Evolutionary conservation across 805 yeast genomes (phyloP).

Genomic region (Scheffersomyces ergatensis): DNA sequence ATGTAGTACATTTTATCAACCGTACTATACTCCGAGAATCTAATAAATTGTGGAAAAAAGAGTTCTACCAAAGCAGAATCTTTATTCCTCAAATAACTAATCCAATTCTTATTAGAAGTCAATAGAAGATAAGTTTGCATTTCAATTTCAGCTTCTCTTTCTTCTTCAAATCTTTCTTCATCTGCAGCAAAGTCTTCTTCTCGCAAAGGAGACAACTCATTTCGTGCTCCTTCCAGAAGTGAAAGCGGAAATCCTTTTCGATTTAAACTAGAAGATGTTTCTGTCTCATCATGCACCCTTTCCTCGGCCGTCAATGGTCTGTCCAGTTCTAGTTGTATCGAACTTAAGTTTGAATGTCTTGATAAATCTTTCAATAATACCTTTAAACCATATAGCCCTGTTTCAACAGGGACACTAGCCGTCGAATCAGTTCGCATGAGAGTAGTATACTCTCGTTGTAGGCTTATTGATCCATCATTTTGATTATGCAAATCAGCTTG

Average conservation of each 20-base stretch:
- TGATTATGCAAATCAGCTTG: slow-evolving; percentile 10
- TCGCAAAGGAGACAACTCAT: neutral
- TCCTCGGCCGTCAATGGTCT: neutral
- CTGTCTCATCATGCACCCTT: neutral
- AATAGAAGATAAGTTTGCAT: neutral
- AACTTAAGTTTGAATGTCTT: slow-evolving; percentile 16
- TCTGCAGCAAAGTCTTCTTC: neutral
- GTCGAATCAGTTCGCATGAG: neutral
- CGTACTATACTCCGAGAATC: slow-evolving; percentile 7
- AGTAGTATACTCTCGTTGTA: slow-evolving; percentile 1
- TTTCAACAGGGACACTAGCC: slow-evolving; percentile 8
- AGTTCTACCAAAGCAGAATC: neutral
- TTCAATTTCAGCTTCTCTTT: neutral
- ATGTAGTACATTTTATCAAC: slow-evolving; percentile 11
- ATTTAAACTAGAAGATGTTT: neutral
- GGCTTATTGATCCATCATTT: slow-evolving; percentile 4
- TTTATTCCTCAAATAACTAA: neutral
- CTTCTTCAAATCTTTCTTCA: neutral
- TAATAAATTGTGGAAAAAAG: slow-evolving; percentile 11
- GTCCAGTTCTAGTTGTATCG: neutral
- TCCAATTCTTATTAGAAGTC: neutral
- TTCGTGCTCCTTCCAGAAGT: neutral
- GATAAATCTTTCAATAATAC: slow-evolving; percentile 30
- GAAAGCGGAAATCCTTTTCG: neutral
- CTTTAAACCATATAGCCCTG: slow-evolving; percentile 33